These are phyloP conservation scores for Salix purpurea DNA, from an alignment of 345 rosid genomes.

Conservation along the genomic window DNA sequence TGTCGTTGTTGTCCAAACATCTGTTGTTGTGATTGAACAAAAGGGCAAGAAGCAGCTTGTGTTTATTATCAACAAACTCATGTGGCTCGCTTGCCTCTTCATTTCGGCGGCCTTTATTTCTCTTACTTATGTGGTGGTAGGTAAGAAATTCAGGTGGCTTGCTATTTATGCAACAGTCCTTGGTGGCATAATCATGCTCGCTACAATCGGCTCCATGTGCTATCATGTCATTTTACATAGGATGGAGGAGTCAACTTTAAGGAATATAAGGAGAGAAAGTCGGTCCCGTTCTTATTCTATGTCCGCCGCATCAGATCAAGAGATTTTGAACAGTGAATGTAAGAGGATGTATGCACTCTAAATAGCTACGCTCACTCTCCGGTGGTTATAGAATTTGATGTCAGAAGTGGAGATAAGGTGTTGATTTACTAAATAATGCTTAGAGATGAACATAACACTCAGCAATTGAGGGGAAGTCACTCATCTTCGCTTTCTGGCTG, in stretches of 20 bases:
- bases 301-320: conserved; percentile 75
- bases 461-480: conserved; percentile 1
- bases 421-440: background rate
- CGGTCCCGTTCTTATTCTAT: conserved; percentile 68
- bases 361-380: conserved; percentile 1
- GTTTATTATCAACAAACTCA: conserved; percentile 93
- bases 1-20: conserved; percentile 96
- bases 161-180: conserved; percentile 74
- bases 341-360: conserved; percentile 88
- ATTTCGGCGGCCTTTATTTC: conserved; percentile 87
- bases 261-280: conserved; percentile 77
- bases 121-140: conserved; percentile 86
- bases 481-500: background rate
- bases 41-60: conserved; percentile 95
- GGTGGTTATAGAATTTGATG: background rate
- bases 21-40: conserved; percentile 93
- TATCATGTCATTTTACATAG: conserved; percentile 74
- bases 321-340: conserved; percentile 66
- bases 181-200: conserved; percentile 82
- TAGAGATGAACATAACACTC: background rate
- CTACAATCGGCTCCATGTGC: conserved; percentile 95
- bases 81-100: conserved; percentile 97
- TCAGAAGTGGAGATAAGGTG: conserved; percentile 9
- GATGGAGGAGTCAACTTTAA: conserved; percentile 78
- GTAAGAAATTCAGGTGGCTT: conserved; percentile 67